A percentile compares a stretch with the other conserved stretches of the same genome.
Evolutionary conservation across 805 yeast species (phyloP).

Genomic region (Metschnikowia koreensis): DNA sequence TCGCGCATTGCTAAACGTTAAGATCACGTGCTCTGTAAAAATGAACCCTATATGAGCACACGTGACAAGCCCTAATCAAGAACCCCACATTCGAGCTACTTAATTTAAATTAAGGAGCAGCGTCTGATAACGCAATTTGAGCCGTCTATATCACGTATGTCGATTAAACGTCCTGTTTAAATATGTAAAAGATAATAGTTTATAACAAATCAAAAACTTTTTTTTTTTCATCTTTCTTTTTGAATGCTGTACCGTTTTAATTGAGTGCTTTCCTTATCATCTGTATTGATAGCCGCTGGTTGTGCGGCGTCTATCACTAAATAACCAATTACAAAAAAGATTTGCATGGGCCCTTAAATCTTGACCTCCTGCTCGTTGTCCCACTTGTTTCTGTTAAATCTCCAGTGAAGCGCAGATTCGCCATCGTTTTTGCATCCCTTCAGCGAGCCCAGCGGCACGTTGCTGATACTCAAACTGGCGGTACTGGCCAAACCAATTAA

Average conservation of each 20-base stretch:
- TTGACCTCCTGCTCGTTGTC: constrained; percentile 58
- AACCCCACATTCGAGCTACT: background rate
- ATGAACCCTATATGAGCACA: constrained; percentile 15
- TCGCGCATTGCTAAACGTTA: too few species aligned
- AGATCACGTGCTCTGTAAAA: constrained; percentile 4
- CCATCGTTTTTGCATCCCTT: constrained; percentile 55
- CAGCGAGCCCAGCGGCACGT: constrained; percentile 65
- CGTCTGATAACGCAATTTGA: too few species aligned
- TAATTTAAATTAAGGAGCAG: too few species aligned
- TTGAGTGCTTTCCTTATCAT: background rate
- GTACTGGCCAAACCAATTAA: constrained; percentile 39
- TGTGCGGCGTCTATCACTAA: background rate
- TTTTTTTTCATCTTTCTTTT: too few species aligned
- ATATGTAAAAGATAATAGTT: too few species aligned
- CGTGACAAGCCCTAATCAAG: constrained; percentile 21
- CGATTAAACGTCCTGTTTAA: too few species aligned
- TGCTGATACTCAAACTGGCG: constrained; percentile 57
- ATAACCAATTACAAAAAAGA: too few species aligned
- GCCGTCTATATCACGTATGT: too few species aligned
- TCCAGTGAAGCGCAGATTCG: constrained; percentile 63
- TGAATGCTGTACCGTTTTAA: background rate
- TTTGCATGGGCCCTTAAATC: constrained; percentile 22
- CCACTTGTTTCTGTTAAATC: constrained; percentile 57
- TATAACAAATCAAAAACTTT: too few species aligned
- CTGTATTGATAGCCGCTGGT: background rate